A percentile compares a stretch with the other conserved stretches of the same genome.
Conservation (phyloP, 495 filamentous ascomycete species). For the Aspergillus carlsbadensis region DNA sequence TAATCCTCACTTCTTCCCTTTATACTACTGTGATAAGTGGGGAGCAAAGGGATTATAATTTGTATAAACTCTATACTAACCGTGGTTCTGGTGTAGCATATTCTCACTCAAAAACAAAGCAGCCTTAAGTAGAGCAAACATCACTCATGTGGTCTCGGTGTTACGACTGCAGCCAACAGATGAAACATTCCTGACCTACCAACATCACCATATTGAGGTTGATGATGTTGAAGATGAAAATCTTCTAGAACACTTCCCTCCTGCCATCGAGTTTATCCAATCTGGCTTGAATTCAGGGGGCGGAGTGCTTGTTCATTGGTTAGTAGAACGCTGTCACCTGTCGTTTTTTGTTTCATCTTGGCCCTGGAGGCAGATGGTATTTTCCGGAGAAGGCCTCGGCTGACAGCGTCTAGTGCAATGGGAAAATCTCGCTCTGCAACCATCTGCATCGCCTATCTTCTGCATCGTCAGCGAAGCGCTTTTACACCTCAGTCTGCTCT, state of each 20-base stretch:
- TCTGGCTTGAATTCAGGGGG: slow-evolving; percentile 66
- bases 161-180: slow-evolving; percentile 57
- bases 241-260: slow-evolving; percentile 74
- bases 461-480: slow-evolving; percentile 55
- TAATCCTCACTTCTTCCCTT: not conserved
- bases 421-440: slow-evolving; percentile 91
- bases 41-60: not conserved
- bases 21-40: not conserved
- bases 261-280: slow-evolving; percentile 78
- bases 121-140: slow-evolving; percentile 65
- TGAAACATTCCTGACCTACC: slow-evolving; percentile 42
- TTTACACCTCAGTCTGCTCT: slow-evolving; percentile 62
- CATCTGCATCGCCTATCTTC: slow-evolving; percentile 79
- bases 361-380: not conserved
- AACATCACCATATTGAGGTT: slow-evolving; percentile 76
- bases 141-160: slow-evolving; percentile 92
- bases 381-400: not conserved
- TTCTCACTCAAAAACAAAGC: slow-evolving; percentile 69
- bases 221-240: slow-evolving; percentile 89
- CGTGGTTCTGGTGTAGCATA: slow-evolving; percentile 50
- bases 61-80: not conserved
- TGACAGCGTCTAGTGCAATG: slow-evolving; percentile 71
- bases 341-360: not conserved
- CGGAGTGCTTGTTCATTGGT: slow-evolving; percentile 75
- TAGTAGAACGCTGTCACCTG: slow-evolving; percentile 25